These are phyloP conservation scores for Huntiella bhutanensis DNA, from an alignment of 2,329 filamentous ascomycete species.

Conservation along the genomic window DNA sequence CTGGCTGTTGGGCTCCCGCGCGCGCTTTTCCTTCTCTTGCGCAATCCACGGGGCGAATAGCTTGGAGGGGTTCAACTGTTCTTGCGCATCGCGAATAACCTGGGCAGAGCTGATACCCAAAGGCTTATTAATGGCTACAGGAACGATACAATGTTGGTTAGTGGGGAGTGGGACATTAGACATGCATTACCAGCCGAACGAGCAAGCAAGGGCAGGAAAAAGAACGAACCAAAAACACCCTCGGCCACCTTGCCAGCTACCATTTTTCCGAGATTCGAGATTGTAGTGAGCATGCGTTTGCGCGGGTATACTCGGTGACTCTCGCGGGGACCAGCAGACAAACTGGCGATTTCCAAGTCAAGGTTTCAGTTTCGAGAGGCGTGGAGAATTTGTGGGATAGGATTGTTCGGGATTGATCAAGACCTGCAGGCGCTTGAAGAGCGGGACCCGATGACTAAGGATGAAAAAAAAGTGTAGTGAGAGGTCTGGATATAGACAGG, in stretches of 20 bases:
- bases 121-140: constrained; percentile 78
- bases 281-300: constrained; percentile 5
- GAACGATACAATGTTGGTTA: background rate
- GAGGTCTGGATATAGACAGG: too few species aligned
- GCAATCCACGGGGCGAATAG: constrained; percentile 65
- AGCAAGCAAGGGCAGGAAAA: background rate
- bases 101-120: constrained; percentile 72
- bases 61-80: constrained; percentile 60
- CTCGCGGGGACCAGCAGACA: too few species aligned
- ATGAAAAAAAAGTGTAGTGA: too few species aligned
- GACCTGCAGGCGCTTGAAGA: too few species aligned
- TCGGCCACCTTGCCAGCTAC: constrained; percentile 33
- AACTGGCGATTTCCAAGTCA: too few species aligned
- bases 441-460: too few species aligned
- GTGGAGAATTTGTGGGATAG: too few species aligned
- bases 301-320: too few species aligned
- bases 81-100: constrained; percentile 73
- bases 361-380: too few species aligned
- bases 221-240: constrained; percentile 35
- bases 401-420: too few species aligned
- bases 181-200: background rate
- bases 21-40: constrained; percentile 35
- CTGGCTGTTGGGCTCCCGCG: constrained; percentile 38
- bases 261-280: constrained; percentile 25
- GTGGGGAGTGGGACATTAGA: background rate